A percentile compares a stretch with the other conserved stretches of the same genome.
Evolutionary conservation across 2,329 filamentous ascomycete species (phyloP).

Genomic region (Neonectria neomacrospora): DNA sequence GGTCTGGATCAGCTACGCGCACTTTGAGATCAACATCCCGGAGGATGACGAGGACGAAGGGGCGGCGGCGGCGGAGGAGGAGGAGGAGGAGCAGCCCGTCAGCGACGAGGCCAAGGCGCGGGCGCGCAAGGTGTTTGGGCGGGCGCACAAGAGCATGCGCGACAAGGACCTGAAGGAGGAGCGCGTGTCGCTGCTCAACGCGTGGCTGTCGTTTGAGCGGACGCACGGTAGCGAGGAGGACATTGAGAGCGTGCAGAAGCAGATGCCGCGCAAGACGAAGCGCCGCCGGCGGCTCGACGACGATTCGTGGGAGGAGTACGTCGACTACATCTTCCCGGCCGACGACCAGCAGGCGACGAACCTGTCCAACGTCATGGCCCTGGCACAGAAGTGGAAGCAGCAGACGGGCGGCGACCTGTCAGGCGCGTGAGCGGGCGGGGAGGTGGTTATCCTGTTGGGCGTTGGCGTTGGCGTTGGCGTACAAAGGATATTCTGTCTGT

Average conservation of each 20-base stretch:
- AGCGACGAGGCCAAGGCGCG: slow-evolving; percentile 86
- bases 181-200: slow-evolving; percentile 89
- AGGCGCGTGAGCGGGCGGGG: slow-evolving; percentile 38
- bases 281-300: slow-evolving; percentile 92
- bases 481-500: not conserved
- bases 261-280: slow-evolving; percentile 95
- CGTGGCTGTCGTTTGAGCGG: slow-evolving; percentile 92
- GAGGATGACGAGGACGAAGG: slow-evolving; percentile 74
- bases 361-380: slow-evolving; percentile 83
- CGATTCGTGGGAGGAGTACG: slow-evolving; percentile 92
- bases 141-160: slow-evolving; percentile 87
- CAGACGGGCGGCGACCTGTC: slow-evolving; percentile 56
- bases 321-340: slow-evolving; percentile 96
- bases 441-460: not conserved
- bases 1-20: slow-evolving; percentile 99
- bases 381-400: slow-evolving; percentile 92
- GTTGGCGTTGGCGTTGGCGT: not conserved
- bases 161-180: slow-evolving; percentile 93
- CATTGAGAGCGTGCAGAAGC: slow-evolving; percentile 83
- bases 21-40: slow-evolving; percentile 95
- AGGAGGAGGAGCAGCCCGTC: slow-evolving; percentile 75
- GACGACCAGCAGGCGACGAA: slow-evolving; percentile 90
- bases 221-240: slow-evolving; percentile 82
- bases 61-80: no score
- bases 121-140: slow-evolving; percentile 84